A percentile compares a stretch with the other conserved stretches of the same genome.
Evolutionary conservation across 352 stramenopile genomes (phyloP).

Genomic region (Pythium myriotylum): DNA sequence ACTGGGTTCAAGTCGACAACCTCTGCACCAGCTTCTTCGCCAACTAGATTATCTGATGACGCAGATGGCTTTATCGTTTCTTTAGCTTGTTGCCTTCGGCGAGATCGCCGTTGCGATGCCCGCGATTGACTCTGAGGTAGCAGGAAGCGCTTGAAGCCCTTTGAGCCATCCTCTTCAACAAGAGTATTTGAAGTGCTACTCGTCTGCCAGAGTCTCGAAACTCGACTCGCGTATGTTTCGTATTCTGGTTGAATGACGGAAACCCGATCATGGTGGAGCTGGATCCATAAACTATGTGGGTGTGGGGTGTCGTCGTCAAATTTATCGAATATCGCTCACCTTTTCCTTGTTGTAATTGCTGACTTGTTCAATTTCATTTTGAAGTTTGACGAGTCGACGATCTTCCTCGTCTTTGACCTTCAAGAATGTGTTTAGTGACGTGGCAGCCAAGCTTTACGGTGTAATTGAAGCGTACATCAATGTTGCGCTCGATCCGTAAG

Average conservation of each 20-base stretch:
- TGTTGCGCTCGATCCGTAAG: conserved; percentile 94
- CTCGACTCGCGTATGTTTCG: conserved; percentile 46
- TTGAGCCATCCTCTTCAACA: conserved; percentile 45
- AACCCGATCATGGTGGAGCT: conserved; percentile 69
- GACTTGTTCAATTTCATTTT: conserved; percentile 90
- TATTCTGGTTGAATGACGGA: conserved; percentile 67
- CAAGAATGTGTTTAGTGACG: neutral
- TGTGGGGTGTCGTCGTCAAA: conserved; percentile 6
- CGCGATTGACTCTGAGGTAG: conserved; percentile 36
- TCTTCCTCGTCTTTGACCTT: conserved; percentile 94
- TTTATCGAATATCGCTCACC: conserved; percentile 29
- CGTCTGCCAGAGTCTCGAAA: conserved; percentile 26
- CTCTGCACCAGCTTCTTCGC: conserved; percentile 14
- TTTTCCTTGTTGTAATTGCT: conserved; percentile 84
- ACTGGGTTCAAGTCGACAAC: neutral
- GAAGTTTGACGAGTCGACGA: conserved; percentile 90
- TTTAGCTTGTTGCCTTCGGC: conserved; percentile 36
- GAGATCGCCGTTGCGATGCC: conserved; percentile 33
- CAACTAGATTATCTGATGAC: conserved; percentile 31
- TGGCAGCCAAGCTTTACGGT: neutral
- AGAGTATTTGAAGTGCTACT: conserved; percentile 27
- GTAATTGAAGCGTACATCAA: conserved; percentile 64
- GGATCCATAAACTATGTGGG: too few relatives aligned
- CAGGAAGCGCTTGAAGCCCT: conserved; percentile 44
- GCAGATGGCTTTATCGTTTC: conserved; percentile 27